These are phyloP conservation scores for Polytrichum formosum DNA, from an alignment of 225 moss, liverwort and hornwort genomes.

Conservation along the genomic window DNA sequence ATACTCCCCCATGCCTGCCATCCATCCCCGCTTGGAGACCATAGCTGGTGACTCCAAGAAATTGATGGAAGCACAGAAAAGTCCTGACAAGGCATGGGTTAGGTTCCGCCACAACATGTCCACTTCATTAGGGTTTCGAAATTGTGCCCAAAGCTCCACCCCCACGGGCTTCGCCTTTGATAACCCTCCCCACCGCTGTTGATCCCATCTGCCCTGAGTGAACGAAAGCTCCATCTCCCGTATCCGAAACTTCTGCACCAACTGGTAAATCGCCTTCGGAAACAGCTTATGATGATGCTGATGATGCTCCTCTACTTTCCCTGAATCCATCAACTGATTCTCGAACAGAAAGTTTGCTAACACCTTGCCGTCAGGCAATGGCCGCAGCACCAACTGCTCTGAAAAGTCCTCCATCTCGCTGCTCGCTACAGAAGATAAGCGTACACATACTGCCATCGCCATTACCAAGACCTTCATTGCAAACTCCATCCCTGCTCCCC, in stretches of 20 bases:
- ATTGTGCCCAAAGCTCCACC: slow-evolving; percentile 81
- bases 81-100: slow-evolving; percentile 84
- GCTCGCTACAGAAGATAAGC: too few species aligned
- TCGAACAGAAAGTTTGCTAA: slow-evolving; percentile 73
- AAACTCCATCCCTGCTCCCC: too few species aligned
- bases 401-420: slow-evolving; percentile 40
- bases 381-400: slow-evolving; percentile 73
- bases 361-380: slow-evolving; percentile 80
- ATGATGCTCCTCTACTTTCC: slow-evolving; percentile 40
- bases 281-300: slow-evolving; percentile 47
- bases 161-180: slow-evolving; percentile 75
- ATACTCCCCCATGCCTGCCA: slow-evolving; percentile 11
- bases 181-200: slow-evolving; percentile 75
- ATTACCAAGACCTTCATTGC: too few species aligned
- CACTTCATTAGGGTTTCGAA: slow-evolving; percentile 49
- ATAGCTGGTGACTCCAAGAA: slow-evolving; percentile 78
- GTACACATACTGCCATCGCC: too few species aligned
- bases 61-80: slow-evolving; percentile 93
- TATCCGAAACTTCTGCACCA: slow-evolving; percentile 72
- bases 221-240: slow-evolving; percentile 87
- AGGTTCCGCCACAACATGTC: slow-evolving; percentile 86
- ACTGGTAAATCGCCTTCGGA: slow-evolving; percentile 86
- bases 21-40: slow-evolving; percentile 50
- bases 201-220: slow-evolving; percentile 93
- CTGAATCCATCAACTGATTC: slow-evolving; percentile 26